These are phyloP conservation scores for Tolypocladium ovalisporum DNA, from an alignment of 2,329 filamentous ascomycete genomes.

Conservation along the genomic window DNA sequence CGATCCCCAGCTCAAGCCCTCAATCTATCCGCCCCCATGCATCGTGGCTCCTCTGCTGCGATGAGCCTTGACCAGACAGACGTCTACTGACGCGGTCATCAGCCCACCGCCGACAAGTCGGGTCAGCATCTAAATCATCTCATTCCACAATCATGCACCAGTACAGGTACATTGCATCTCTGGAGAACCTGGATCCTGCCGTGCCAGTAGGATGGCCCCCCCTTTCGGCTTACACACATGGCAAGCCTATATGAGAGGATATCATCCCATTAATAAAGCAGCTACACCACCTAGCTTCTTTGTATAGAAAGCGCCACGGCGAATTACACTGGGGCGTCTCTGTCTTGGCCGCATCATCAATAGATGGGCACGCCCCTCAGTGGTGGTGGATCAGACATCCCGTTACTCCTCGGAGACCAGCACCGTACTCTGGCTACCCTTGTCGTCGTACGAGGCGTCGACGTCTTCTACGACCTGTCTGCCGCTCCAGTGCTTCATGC, in stretches of 20 bases:
- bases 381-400: too few relatives aligned
- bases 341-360: not conserved
- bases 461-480: slow-evolving; percentile 37
- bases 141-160: not conserved
- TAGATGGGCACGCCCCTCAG: not conserved
- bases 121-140: not conserved
- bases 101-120: not conserved
- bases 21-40: not conserved
- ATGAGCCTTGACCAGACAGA: not conserved
- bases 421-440: slow-evolving; percentile 5
- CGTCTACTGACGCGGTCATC: not conserved
- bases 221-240: not conserved
- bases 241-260: not conserved
- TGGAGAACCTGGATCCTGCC: not conserved
- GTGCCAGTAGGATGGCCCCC: not conserved
- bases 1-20: not conserved
- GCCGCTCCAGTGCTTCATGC: slow-evolving; percentile 33
- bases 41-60: too few relatives aligned
- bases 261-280: not conserved
- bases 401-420: slow-evolving; percentile 19
- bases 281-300: not conserved
- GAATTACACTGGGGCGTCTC: not conserved
- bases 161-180: not conserved
- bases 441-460: slow-evolving; percentile 13
- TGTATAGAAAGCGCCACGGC: not conserved